Evolutionary conservation across 345 rosid species (phyloP), one percentile per base, ranked within the genome.

Genomic region (Alliaria petiolata): DNA sequence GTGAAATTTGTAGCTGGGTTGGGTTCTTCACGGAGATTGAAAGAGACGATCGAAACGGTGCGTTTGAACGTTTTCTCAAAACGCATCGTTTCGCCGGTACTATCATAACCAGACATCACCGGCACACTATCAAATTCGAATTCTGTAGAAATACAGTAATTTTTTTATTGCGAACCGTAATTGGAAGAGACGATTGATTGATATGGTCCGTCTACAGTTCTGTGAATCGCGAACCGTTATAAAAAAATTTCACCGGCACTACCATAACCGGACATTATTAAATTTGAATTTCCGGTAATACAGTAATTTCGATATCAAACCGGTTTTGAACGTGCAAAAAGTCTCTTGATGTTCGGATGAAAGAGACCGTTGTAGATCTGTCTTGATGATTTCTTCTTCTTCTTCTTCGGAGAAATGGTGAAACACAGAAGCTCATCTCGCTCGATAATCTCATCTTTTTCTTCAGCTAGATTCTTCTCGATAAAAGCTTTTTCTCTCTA

Each of bases 361-460:
- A 68, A 67, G 36, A 54, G 79, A 76, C 79, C 79, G 79, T 69
- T 76, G 79, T 76, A 77, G 77, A 77, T 77, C 80, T 77, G 58
- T 65, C 10, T 31, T 26, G 49, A 50, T 72, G 39, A 50, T 67
- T 66, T 52, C 39, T 36, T 30, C 49, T 55, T 52, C 70, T 14
- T 67, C 52, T 50, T 68, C 38, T 13, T 59, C 62, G 20, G 34
- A 42, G 62, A 58, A 12, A 74, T 78, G 81, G 78, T 72, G 73
- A 72, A 78, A 55, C 57, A 53, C 66, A 67, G 78, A 72, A 69
- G 17, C 56, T 61, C 65, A 43, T 72, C 69, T 72, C 81, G 73
- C 8, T 70, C 36, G 2, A 67, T 55, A 60, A 43, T 7, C 19
- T 65, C 74, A 5, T 63, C 51, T 56, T 63, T 50, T 57, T 71